Conservation (phyloP, 768 basidiomycete genomes). For the Pleurotus sapidus region DNA sequence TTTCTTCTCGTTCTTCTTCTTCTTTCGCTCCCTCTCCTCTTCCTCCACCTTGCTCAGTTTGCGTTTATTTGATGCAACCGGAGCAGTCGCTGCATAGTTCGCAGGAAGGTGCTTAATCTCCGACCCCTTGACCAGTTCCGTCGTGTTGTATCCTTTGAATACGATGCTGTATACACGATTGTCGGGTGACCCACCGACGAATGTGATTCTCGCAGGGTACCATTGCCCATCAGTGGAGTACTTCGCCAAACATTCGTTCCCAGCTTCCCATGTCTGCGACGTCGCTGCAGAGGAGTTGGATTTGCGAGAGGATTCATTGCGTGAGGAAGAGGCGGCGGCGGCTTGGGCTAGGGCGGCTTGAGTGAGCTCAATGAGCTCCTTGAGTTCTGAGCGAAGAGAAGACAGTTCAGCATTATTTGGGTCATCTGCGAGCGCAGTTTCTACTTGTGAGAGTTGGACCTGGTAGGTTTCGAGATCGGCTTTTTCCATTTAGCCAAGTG, state of each 20-base stretch:
- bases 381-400: conserved; percentile 72
- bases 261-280: conserved; percentile 65
- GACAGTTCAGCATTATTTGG: conserved; percentile 71
- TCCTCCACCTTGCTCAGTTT: conserved; percentile 80
- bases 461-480: conserved; percentile 88
- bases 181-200: conserved; percentile 76
- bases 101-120: conserved; percentile 71
- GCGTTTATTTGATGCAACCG: conserved; percentile 60
- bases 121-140: conserved; percentile 73
- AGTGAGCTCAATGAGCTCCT: conserved; percentile 81
- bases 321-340: conserved; percentile 60
- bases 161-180: conserved; percentile 87
- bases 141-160: conserved; percentile 90
- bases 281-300: conserved; percentile 42
- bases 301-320: conserved; percentile 58
- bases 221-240: conserved; percentile 82
- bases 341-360: conserved; percentile 68
- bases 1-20: conserved; percentile 96
- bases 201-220: conserved; percentile 89
- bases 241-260: conserved; percentile 83
- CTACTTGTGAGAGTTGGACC: conserved; percentile 87
- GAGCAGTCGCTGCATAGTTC: conserved; percentile 43
- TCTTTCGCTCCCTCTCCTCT: conserved; percentile 84
- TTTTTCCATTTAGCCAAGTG: conserved; percentile 44
- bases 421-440: conserved; percentile 72